These are phyloP conservation scores for Cercospora sp. DNA, from an alignment of 2,329 filamentous ascomycete species.

Conservation along the genomic window DNA sequence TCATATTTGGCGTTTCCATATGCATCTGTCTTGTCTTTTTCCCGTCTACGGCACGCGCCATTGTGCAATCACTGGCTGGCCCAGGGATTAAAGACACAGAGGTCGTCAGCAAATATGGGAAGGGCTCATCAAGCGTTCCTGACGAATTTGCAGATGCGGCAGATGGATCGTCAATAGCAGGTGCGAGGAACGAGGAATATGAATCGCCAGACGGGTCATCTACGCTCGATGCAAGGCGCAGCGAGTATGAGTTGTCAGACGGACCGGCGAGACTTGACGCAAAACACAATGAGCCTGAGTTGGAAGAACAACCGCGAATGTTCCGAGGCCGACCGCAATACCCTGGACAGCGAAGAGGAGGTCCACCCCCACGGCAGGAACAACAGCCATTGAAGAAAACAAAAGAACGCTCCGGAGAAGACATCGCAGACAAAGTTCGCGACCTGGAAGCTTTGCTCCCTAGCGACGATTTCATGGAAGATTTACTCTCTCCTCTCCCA, in stretches of 20 bases:
- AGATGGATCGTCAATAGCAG: neutral
- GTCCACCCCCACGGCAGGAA: neutral
- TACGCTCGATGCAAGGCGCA: too few relatives aligned
- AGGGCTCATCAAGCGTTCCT: neutral
- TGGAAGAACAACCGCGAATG: neutral
- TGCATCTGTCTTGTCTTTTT: neutral
- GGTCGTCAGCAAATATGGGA: neutral
- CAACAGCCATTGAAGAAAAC: neutral
- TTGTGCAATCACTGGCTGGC: neutral
- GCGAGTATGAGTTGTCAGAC: too few relatives aligned
- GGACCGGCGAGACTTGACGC: neutral
- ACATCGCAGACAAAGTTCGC: neutral
- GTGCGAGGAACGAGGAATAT: too few relatives aligned
- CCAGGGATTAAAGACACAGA: neutral
- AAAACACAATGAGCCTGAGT: neutral
- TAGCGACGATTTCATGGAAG: slow-evolving; percentile 18
- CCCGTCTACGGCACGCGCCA: neutral
- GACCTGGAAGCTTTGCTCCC: neutral
- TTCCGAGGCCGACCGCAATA: neutral
- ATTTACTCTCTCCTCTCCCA: slow-evolving; percentile 18
- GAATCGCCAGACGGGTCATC: too few relatives aligned
- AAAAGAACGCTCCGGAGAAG: neutral
- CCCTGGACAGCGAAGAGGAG: neutral
- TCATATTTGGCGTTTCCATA: neutral
- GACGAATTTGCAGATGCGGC: neutral